Conservation (phyloP, 768 basidiomycete genomes). For the Heimioporus sp. region DNA sequence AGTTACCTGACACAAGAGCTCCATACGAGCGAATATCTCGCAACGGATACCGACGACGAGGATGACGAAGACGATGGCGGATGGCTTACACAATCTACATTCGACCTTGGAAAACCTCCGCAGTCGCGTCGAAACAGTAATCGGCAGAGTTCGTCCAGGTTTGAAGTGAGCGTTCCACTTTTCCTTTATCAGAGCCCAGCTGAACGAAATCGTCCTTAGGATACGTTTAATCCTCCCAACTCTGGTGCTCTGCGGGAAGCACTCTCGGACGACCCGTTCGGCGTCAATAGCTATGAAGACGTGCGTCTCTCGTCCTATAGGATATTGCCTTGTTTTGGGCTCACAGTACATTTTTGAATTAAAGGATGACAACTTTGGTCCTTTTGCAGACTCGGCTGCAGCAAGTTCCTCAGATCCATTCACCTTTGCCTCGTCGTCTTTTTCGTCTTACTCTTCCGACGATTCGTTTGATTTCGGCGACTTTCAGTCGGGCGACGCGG, state of each 20-base stretch:
- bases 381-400: conserved; percentile 69
- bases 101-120: conserved; percentile 52
- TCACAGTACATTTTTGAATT: too few species aligned
- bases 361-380: conserved; percentile 70
- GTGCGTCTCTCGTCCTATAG: conserved; percentile 30
- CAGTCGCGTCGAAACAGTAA: conserved; percentile 47
- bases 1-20: conserved; percentile 77
- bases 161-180: conserved; percentile 50
- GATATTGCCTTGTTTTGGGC: not conserved
- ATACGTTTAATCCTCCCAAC: conserved; percentile 47
- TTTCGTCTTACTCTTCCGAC: conserved; percentile 61
- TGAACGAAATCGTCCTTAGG: conserved; percentile 31
- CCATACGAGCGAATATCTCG: conserved; percentile 55
- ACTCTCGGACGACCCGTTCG: conserved; percentile 51
- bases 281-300: conserved; percentile 45
- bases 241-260: conserved; percentile 32
- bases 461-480: conserved; percentile 78
- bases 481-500: conserved; percentile 53
- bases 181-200: not conserved
- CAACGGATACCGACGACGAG: conserved; percentile 50
- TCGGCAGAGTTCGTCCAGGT: conserved; percentile 47
- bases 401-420: conserved; percentile 52
- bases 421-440: conserved; percentile 40
- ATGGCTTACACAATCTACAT: conserved; percentile 79
- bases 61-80: conserved; percentile 72